Conservation (phyloP, 129 eudicot species). For the Heracleum sosnowskyi region DNA sequence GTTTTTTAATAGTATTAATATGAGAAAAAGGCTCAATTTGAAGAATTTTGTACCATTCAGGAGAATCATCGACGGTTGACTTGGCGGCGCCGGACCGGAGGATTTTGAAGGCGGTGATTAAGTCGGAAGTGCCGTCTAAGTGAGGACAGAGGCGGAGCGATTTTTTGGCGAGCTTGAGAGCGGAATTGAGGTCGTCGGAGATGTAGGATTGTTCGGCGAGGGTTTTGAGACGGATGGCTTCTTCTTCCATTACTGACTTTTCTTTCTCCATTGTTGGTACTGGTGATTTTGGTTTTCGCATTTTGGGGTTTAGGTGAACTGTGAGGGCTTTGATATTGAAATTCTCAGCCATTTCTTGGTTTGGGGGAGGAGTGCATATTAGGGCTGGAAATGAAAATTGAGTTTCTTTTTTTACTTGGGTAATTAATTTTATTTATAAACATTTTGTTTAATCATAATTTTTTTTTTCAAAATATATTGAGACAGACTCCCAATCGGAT, state of each 20-base stretch:
- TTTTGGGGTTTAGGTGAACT: too few relatives aligned
- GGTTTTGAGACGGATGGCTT: conserved; percentile 58
- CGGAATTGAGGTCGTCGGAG: conserved; percentile 40
- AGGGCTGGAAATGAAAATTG: too few relatives aligned
- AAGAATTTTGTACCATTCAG: conserved; percentile 53
- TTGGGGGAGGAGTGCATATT: too few relatives aligned
- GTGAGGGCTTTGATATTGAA: neutral
- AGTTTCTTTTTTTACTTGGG: too few relatives aligned
- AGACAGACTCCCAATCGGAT: too few relatives aligned
- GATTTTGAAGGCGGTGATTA: conserved; percentile 51
- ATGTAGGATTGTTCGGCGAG: conserved; percentile 54
- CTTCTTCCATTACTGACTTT: conserved; percentile 2
- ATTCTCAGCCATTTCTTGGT: too few relatives aligned
- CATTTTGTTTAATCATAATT: too few relatives aligned
- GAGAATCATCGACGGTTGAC: conserved; percentile 14
- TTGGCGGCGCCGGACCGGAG: conserved; percentile 27
- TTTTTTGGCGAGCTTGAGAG: conserved; percentile 49
- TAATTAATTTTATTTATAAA: too few relatives aligned
- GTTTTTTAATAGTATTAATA: conserved; percentile 45
- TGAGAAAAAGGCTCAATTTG: conserved; percentile 57
- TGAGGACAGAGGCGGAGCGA: conserved; percentile 50
- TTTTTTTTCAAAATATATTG: too few relatives aligned
- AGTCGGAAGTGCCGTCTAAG: conserved; percentile 41
- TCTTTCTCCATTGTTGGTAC: neutral
- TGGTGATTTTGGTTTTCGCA: neutral